phyloP scores from a whole-genome alignment of 2,329 filamentous ascomycete species.

The Penicillium sp. region DNA sequence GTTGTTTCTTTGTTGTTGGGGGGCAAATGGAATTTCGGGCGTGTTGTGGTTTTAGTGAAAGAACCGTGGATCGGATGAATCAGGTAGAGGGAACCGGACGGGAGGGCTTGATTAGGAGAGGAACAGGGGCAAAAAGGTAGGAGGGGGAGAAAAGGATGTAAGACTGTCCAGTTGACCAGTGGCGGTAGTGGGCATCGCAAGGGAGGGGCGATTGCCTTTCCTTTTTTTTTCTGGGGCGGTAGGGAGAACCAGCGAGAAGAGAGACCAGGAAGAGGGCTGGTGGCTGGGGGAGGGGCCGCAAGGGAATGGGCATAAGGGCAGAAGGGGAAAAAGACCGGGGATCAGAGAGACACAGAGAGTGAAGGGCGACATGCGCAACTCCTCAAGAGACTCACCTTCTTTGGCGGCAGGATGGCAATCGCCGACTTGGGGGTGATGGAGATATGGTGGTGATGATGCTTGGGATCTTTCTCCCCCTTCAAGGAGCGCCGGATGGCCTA shows the following conservation, averaged over 20 bases:
- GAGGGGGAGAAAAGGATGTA: background rate
- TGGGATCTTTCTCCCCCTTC: constrained; percentile 79
- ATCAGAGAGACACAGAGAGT: constrained; percentile 5
- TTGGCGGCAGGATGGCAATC: constrained; percentile 85
- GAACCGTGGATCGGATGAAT: constrained; percentile 8
- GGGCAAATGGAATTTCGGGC: background rate
- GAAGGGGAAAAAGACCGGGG: constrained; percentile 23
- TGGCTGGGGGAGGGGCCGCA: constrained; percentile 11
- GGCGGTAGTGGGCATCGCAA: constrained; percentile 5
- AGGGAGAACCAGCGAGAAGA: background rate
- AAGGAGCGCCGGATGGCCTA: constrained; percentile 83
- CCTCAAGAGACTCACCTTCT: constrained; percentile 69
- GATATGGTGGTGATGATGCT: constrained; percentile 60
- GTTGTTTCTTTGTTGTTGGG: background rate
- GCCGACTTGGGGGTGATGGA: constrained; percentile 83
- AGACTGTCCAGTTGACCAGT: background rate
- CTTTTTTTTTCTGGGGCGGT: background rate
- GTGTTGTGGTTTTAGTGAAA: background rate
- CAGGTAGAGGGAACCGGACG: constrained; percentile 1
- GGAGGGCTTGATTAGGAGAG: constrained; percentile 1
- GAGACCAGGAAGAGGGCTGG: background rate
- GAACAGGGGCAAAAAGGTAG: background rate
- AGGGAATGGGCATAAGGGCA: constrained; percentile 3
- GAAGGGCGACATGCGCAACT: constrained; percentile 10
- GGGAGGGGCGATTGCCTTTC: constrained; percentile 4